These are phyloP conservation scores for Mortierella claussenii DNA, from an alignment of 192 early-diverging fungal species.

Conservation along the genomic window DNA sequence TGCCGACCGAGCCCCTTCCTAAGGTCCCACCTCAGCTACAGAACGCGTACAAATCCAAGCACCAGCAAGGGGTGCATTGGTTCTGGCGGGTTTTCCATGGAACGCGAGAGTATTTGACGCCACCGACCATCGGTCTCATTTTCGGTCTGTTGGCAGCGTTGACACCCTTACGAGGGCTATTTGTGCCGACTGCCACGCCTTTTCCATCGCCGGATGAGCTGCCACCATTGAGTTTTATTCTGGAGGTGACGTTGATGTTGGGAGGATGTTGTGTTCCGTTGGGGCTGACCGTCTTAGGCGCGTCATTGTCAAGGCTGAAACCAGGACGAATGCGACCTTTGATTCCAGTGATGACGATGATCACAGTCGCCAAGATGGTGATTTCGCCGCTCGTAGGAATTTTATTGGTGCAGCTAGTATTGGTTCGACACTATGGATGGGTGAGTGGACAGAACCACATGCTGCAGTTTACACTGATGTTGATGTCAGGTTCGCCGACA, in stretches of 20 bases:
- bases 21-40: conserved; percentile 30
- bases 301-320: conserved; percentile 40
- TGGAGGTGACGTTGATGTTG: conserved; percentile 37
- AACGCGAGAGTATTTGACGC: conserved; percentile 36
- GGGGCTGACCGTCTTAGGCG: conserved; percentile 35
- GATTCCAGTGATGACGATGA: conserved; percentile 31
- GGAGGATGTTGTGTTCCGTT: conserved; percentile 43
- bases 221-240: conserved; percentile 35
- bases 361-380: conserved; percentile 32
- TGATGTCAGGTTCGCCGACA: conserved; percentile 34
- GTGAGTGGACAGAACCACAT: conserved; percentile 34
- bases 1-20: conserved; percentile 12
- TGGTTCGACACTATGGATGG: conserved; percentile 23
- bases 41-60: conserved; percentile 13
- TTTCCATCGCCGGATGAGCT: conserved; percentile 35
- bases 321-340: conserved; percentile 44
- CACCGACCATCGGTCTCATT: conserved; percentile 42
- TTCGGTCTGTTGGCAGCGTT: conserved; percentile 22
- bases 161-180: conserved; percentile 20
- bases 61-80: background rate
- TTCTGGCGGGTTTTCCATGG: conserved; percentile 27
- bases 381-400: conserved; percentile 26
- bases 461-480: conserved; percentile 43
- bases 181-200: conserved; percentile 11
- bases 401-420: conserved; percentile 14